phyloP scores from a whole-genome alignment of 345 rosid genomes.

The Cardamine resedifolia region DNA sequence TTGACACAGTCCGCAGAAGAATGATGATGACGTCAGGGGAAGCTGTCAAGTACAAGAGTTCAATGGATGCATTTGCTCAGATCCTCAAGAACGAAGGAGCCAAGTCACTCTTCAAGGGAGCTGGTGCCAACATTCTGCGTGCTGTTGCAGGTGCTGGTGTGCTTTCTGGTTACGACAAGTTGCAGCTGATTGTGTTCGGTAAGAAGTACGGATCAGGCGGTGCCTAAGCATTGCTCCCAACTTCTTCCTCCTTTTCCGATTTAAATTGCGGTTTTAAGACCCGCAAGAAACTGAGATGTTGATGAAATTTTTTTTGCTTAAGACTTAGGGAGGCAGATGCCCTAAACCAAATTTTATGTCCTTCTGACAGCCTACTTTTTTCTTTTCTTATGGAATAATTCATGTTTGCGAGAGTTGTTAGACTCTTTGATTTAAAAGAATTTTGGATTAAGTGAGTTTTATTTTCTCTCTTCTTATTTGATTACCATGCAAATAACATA shows the following conservation, averaged over 20 bases:
- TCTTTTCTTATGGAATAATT: constrained; percentile 26
- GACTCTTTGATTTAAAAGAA: constrained; percentile 6
- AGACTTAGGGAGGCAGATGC: constrained; percentile 15
- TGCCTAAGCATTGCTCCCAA: constrained; percentile 29
- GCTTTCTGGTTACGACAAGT: constrained; percentile 83
- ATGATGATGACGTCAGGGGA: constrained; percentile 97
- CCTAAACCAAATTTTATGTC: constrained; percentile 20
- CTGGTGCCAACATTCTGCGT: constrained; percentile 88
- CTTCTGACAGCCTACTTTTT: constrained; percentile 15
- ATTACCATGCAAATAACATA: too few species aligned
- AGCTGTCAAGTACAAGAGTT: constrained; percentile 87
- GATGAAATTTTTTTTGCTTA: constrained; percentile 25
- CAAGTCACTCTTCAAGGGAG: constrained; percentile 85
- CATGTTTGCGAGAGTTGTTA: constrained; percentile 3
- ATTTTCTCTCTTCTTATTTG: neutral
- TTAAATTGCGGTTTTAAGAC: constrained; percentile 13
- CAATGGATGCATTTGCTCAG: constrained; percentile 63
- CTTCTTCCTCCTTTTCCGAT: constrained; percentile 2
- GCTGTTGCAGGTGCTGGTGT: constrained; percentile 94
- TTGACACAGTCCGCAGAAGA: constrained; percentile 91
- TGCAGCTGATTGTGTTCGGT: constrained; percentile 76
- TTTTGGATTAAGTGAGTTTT: neutral
- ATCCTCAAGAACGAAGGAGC: constrained; percentile 81
- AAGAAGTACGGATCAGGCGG: constrained; percentile 86
- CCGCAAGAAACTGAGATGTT: constrained; percentile 29